Evolutionary conservation across 208 protist species (phyloP).

Genomic region (Crithidia sp.): DNA sequence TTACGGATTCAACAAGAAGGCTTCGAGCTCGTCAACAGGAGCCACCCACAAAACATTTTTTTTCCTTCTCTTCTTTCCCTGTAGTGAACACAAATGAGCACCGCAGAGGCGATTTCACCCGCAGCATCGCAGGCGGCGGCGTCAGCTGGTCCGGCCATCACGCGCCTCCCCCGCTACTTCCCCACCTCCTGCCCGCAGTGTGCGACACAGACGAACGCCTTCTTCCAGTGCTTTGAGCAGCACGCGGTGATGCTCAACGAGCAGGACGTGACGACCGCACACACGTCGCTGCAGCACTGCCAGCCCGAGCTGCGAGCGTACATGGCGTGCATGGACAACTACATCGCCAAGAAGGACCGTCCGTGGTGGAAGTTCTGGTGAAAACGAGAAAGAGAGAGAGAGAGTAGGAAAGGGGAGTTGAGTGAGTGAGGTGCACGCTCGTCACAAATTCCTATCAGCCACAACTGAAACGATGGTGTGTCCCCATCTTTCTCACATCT

Average conservation of each 20-base stretch:
- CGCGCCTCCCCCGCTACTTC: constrained; percentile 71
- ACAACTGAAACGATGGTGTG: too few species aligned
- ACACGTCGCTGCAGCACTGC: constrained; percentile 59
- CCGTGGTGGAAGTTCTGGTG: constrained; percentile 61
- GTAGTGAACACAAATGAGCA: background rate
- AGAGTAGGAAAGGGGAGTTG: too few species aligned
- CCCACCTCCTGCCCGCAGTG: constrained; percentile 70
- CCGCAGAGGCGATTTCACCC: background rate
- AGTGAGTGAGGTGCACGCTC: too few species aligned
- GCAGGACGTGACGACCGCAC: constrained; percentile 59
- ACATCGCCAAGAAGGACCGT: constrained; percentile 34
- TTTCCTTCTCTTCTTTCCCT: too few species aligned
- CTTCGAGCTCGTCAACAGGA: too few species aligned
- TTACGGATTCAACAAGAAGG: too few species aligned
- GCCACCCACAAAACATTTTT: too few species aligned
- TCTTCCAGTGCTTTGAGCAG: constrained; percentile 81
- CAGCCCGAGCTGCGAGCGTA: constrained; percentile 69
- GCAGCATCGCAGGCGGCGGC: constrained; percentile 7
- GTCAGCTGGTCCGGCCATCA: constrained; percentile 17
- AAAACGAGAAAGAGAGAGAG: background rate
- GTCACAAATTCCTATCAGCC: too few species aligned
- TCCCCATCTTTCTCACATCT: background rate
- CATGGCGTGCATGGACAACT: constrained; percentile 79
- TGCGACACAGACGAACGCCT: constrained; percentile 43
- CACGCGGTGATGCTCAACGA: constrained; percentile 69